phyloP scores from a whole-genome alignment of 139 green algal genomes.

The Pleodorina starrii region DNA sequence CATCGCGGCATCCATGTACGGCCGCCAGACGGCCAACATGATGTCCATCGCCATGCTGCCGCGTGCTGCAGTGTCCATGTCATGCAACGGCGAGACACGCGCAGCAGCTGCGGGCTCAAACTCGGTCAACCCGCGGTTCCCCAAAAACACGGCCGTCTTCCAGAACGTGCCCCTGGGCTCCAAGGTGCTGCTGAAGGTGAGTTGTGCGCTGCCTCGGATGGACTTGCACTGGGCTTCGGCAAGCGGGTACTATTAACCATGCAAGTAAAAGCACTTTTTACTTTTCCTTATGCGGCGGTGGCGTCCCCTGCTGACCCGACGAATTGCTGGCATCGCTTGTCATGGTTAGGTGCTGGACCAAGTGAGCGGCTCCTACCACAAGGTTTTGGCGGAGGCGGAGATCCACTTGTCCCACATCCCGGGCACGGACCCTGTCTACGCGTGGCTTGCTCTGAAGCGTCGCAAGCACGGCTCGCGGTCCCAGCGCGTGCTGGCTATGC shows the following conservation, averaged over 20 bases:
- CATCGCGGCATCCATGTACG: slow-evolving; percentile 35
- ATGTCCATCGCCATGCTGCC: slow-evolving; percentile 40
- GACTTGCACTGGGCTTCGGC: no score
- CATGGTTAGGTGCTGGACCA: slow-evolving; percentile 38
- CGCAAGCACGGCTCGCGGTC: neutral
- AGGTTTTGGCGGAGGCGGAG: slow-evolving; percentile 41
- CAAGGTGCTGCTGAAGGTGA: slow-evolving; percentile 51
- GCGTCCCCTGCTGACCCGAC: no score
- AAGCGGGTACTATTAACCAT: no score
- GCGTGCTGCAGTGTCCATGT: slow-evolving; percentile 30
- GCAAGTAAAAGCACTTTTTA: no score
- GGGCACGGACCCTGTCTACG: slow-evolving; percentile 73
- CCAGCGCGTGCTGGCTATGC: slow-evolving; percentile 32
- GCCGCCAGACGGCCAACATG: slow-evolving; percentile 2
- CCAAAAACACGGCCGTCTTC: slow-evolving; percentile 52
- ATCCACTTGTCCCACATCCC: slow-evolving; percentile 59
- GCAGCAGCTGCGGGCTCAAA: neutral
- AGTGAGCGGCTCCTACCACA: neutral
- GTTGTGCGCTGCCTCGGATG: no score
- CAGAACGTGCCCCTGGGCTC: slow-evolving; percentile 61
- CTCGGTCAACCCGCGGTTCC: slow-evolving; percentile 57
- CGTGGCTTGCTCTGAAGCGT: slow-evolving; percentile 76
- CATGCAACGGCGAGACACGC: neutral
- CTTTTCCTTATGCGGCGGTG: no score
- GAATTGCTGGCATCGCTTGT: no score